Percentiles rank a stretch among this genome's conserved stretches.
Evolutionary conservation across 2,329 filamentous ascomycete genomes (phyloP).

Genomic region (Davidsoniella virescens): DNA sequence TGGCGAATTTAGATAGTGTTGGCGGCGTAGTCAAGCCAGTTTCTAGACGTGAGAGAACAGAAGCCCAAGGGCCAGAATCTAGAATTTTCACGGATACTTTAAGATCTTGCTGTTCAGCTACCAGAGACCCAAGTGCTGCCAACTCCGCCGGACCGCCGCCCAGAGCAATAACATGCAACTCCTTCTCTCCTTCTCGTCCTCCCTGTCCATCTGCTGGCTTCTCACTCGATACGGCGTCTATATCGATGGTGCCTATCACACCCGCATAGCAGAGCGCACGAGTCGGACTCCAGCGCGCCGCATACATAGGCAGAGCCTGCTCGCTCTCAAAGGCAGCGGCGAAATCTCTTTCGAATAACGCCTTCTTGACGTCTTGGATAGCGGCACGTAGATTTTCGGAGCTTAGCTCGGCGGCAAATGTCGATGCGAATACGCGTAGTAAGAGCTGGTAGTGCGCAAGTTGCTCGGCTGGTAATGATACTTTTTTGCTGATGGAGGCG

Average conservation of each 20-base stretch:
- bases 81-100: slow-evolving; percentile 40
- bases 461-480: neutral
- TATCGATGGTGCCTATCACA: slow-evolving; percentile 24
- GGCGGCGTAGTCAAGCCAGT: slow-evolving; percentile 36
- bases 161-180: slow-evolving; percentile 29
- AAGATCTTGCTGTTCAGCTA: slow-evolving; percentile 17
- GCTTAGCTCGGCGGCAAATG: slow-evolving; percentile 38
- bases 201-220: slow-evolving; percentile 1
- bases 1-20: slow-evolving; percentile 36
- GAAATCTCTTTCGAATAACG: slow-evolving; percentile 79
- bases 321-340: slow-evolving; percentile 56
- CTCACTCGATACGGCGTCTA: neutral
- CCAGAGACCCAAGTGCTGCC: slow-evolving; percentile 32
- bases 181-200: neutral
- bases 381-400: slow-evolving; percentile 32
- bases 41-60: slow-evolving; percentile 43
- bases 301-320: slow-evolving; percentile 65
- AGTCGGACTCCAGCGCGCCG: slow-evolving; percentile 77
- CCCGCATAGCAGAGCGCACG: slow-evolving; percentile 66
- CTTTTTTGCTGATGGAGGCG: neutral
- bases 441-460: slow-evolving; percentile 21
- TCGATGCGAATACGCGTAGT: slow-evolving; percentile 53
- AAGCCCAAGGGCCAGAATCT: slow-evolving; percentile 66
- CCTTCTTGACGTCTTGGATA: slow-evolving; percentile 70
- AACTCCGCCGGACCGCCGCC: slow-evolving; percentile 49